Percentiles rank a stretch among this genome's conserved stretches.
These are phyloP conservation scores for Hordeum marinum DNA, from an alignment of 176 grass and related monocot species.

Conservation along the genomic window DNA sequence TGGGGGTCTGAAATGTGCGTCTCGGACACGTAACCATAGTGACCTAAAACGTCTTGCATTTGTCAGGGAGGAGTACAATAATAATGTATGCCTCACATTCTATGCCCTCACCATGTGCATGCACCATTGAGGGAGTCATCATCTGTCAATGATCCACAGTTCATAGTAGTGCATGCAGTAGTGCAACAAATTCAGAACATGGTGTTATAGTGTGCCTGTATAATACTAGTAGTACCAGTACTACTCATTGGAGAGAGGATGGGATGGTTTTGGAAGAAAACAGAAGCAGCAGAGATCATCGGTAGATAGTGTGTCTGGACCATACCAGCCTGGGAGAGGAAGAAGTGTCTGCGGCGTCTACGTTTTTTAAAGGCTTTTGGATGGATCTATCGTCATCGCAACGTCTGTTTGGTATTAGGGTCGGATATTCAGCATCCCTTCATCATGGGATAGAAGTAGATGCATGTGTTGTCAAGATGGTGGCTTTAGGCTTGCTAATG, in stretches of 20 bases:
- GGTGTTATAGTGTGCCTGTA: background rate
- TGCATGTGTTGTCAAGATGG: too few species aligned
- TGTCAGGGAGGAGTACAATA: background rate
- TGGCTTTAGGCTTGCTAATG: too few species aligned
- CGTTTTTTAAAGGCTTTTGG: background rate
- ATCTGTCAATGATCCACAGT: conserved; percentile 24
- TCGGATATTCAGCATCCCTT: too few species aligned
- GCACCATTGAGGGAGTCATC: conserved; percentile 1
- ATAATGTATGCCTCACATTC: conserved; percentile 5
- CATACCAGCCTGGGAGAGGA: background rate
- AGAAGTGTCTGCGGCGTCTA: conserved; percentile 27
- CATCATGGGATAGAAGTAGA: too few species aligned
- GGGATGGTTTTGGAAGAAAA: background rate
- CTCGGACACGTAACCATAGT: background rate
- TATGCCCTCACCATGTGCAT: conserved; percentile 28
- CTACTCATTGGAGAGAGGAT: conserved; percentile 8
- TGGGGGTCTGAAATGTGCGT: conserved; percentile 17
- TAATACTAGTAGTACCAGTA: too few species aligned
- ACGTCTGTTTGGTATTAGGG: too few species aligned
- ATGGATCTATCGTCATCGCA: conserved; percentile 12
- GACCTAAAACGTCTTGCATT: too few species aligned
- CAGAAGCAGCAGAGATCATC: background rate
- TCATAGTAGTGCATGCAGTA: background rate
- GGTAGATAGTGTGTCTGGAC: conserved; percentile 2
- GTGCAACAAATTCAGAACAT: background rate